Base-by-base conservation (phyloP, 345 rosid genomes). In the Dipteronia sinensis region DNA sequence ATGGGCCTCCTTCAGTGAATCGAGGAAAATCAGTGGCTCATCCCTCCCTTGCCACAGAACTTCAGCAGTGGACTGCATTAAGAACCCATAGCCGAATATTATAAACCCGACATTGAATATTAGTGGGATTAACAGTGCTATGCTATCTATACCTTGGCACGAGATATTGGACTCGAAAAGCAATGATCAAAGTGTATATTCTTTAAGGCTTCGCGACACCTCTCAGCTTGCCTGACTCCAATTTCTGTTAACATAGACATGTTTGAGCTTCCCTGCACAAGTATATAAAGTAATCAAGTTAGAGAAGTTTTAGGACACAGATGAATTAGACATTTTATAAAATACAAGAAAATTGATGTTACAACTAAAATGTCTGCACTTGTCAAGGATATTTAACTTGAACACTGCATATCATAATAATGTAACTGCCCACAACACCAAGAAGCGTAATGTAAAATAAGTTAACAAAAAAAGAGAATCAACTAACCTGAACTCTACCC, bases 1-100 rank as follows among this genome's bases (percentile, higher is more conserved):
- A 83, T 88, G 94, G 59, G 87, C 90, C 77, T 90, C 88, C 83
- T 87, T 87, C 84, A 88, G 65, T 40, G 89, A 90, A 82, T 90
- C 92, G 1, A 90, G 92, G 78, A 86, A 90, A 77, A 86, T 86
- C 74, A 90, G 15, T 31, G 87, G 89, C 72, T 83, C 82, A 34
- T 90, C 90, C 84, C 87, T 86, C 55, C 82, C 90, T 82, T 84
- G 76, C 90, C 94, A 90, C 71, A 90, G 58, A 61, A 90, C 79
- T 83, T 88, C 89, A 3, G 92, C 90, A 10, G 86, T 88, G 40
- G 92, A 73, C 94, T 90, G 85, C 87, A 84, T 47, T 51, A 75
- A 68, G 71, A 31, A 73, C 65, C 15, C 59, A 64, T 4, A 31
- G 12, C 71, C 34, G 69, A 63, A 47, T 62, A 66, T 58, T 61